phyloP scores from a whole-genome alignment of 2,329 filamentous ascomycete species.

The Bipolaris zeicola region DNA sequence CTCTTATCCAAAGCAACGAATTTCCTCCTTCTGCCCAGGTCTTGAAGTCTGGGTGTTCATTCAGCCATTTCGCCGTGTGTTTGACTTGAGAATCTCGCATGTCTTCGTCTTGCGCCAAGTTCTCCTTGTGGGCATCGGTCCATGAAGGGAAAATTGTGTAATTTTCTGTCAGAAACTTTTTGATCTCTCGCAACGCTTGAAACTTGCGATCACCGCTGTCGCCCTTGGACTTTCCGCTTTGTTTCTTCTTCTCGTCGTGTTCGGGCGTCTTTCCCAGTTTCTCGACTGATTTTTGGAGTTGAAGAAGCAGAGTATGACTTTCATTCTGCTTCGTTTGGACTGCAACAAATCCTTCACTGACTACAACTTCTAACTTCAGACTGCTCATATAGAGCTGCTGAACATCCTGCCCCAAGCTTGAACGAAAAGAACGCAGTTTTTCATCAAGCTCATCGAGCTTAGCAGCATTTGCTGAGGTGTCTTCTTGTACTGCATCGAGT shows the following conservation, averaged over 20 bases:
- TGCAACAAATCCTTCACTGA: not conserved
- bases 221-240: not conserved
- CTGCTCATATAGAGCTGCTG: slow-evolving; percentile 1
- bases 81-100: not conserved
- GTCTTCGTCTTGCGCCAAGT: not conserved
- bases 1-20: not conserved
- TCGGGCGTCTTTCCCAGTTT: not conserved
- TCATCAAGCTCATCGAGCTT: slow-evolving; percentile 1
- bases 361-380: not conserved
- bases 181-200: not conserved
- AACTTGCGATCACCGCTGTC: slow-evolving; percentile 1
- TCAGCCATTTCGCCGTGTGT: not conserved
- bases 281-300: not conserved
- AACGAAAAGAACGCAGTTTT: not conserved
- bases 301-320: not conserved
- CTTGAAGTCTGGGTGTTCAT: not conserved
- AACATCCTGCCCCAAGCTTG: not conserved
- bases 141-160: not conserved
- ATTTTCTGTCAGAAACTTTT: slow-evolving; percentile 1
- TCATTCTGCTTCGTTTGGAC: not conserved
- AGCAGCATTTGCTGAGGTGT: not conserved
- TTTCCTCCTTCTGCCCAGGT: not conserved
- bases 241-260: slow-evolving; percentile 1
- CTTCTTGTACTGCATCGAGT: not conserved
- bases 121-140: not conserved